Percentiles rank a stretch among this genome's conserved stretches.
Evolutionary conservation across 2,329 filamentous ascomycete genomes (phyloP).

Genomic region (Pseudogymnoascus sp.): DNA sequence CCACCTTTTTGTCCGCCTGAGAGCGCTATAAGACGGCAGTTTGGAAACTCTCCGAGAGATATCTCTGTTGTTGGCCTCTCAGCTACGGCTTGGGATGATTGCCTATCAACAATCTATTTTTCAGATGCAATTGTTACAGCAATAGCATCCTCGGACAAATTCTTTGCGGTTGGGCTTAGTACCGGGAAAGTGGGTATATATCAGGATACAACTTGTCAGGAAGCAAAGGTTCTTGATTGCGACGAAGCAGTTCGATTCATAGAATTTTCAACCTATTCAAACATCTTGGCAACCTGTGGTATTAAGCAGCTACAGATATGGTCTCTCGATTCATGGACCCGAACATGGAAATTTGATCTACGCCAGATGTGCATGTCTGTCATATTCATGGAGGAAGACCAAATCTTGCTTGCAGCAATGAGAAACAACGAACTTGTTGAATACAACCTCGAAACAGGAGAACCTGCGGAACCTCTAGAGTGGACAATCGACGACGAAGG

Average conservation of each 20-base stretch:
- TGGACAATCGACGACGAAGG: not conserved
- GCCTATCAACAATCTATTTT: conserved; percentile 18
- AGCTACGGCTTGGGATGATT: conserved; percentile 22
- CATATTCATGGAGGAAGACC: not conserved
- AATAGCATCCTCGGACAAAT: conserved; percentile 16
- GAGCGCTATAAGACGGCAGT: conserved; percentile 16
- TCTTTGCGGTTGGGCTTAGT: conserved; percentile 22
- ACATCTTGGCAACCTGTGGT: not conserved
- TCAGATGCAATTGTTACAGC: conserved; percentile 13
- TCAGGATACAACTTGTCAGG: conserved; percentile 21
- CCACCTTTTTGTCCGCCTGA: conserved; percentile 28
- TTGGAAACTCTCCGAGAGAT: conserved; percentile 13
- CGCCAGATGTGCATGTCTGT: not conserved
- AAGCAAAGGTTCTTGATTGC: conserved; percentile 19
- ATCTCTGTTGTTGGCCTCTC: conserved; percentile 21
- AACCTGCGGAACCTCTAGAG: not conserved
- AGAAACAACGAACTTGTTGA: not conserved
- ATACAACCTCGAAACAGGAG: not conserved
- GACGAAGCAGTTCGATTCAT: not conserved
- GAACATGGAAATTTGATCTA: not conserved
- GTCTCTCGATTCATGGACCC: not conserved
- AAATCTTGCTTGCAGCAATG: not conserved
- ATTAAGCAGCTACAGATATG: not conserved
- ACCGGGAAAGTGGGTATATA: conserved; percentile 21
- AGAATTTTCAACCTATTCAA: not conserved